Base-by-base conservation (phyloP, 1,139 yeast species). In the Nadsonia commutata region DNA sequence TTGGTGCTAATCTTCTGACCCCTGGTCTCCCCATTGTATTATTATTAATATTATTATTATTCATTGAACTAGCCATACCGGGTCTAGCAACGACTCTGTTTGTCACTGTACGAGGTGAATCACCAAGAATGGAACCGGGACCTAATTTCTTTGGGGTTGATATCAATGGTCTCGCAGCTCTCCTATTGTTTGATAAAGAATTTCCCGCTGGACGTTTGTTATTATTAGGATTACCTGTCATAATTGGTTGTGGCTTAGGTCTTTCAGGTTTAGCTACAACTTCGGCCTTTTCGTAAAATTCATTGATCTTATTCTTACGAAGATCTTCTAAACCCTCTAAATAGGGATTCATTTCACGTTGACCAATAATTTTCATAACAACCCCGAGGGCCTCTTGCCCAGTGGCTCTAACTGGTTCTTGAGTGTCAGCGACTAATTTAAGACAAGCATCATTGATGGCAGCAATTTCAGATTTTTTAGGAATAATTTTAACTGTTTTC, bases 371-470 rank as follows among this genome's bases (percentile, higher is more conserved):
- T 59, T 83, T 84, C 82, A 84, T 80, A 46, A 88, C 63, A 0
- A 82, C 77, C 4, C 96, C 97, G 40, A 86, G 72, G 55, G 80
- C 69, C 55, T 80, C 86, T 36, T 88, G 80, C 0, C 90, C 81
- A 1, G 80, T 78, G 45, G 79, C 75, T 56, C 98, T 74, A 1
- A 85, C 80, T 1, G 93, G 85, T 46, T 85, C 94, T 56, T 81
- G 85, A 0, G 94, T 79, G 51, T 90, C 98, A 43, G 74, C 68
- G 36, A 86, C 71, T 18, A 84, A 65, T 54, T 80, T 81, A 7
- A 72, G 68, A 2, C 76, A 74, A 1, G 63, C 59, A 1, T 66
- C 72, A 67, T 78, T 73, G 11, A 81, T 76, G 8, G 58, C 55
- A 48, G 78, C 81, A 39, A 77, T 60, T 48, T 81, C 85, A 2